These are phyloP conservation scores for Sequoia sempervirens DNA, from an alignment of 75 land plant genomes.

Conservation along the genomic window DNA sequence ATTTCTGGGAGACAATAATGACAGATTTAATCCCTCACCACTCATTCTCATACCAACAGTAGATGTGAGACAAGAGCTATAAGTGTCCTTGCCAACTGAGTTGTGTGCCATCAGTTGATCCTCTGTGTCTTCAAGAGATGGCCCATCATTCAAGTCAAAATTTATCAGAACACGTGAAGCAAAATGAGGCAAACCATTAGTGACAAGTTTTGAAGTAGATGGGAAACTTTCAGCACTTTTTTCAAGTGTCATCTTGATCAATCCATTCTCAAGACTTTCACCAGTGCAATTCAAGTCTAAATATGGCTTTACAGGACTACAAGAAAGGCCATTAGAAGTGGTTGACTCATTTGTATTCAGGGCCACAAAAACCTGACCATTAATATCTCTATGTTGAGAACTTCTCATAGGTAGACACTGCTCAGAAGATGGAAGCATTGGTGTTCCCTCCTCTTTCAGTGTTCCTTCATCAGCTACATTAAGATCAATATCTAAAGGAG, in stretches of 20 bases:
- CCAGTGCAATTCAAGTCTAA: conserved; percentile 50
- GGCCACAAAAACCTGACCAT: conserved; percentile 36
- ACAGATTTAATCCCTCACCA: conserved; percentile 9
- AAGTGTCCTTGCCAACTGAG: conserved; percentile 20
- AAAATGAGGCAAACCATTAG: conserved; percentile 17
- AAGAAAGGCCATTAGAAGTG: conserved; percentile 19
- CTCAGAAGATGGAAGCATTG: conserved; percentile 7
- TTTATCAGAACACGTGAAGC: conserved; percentile 23
- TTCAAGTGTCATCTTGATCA: conserved; percentile 18
- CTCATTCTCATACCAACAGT: conserved; percentile 10
- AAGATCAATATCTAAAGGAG: conserved; percentile 26
- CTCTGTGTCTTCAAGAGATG: conserved; percentile 35
- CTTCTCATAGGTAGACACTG: conserved; percentile 20
- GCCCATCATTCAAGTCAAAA: conserved; percentile 51
- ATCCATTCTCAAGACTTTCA: conserved; percentile 31
- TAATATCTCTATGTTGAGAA: conserved; percentile 35
- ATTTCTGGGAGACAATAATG: conserved; percentile 44
- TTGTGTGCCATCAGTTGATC: conserved; percentile 27
- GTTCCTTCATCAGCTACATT: conserved; percentile 30
- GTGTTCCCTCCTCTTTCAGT: not conserved
- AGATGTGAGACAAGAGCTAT: not conserved
- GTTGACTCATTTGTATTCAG: conserved; percentile 5
- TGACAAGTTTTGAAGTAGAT: not conserved
- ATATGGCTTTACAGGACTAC: conserved; percentile 11
- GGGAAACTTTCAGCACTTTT: conserved; percentile 11